phyloP scores from a whole-genome alignment of 306 rosid genomes.

The Vicia villosa region DNA sequence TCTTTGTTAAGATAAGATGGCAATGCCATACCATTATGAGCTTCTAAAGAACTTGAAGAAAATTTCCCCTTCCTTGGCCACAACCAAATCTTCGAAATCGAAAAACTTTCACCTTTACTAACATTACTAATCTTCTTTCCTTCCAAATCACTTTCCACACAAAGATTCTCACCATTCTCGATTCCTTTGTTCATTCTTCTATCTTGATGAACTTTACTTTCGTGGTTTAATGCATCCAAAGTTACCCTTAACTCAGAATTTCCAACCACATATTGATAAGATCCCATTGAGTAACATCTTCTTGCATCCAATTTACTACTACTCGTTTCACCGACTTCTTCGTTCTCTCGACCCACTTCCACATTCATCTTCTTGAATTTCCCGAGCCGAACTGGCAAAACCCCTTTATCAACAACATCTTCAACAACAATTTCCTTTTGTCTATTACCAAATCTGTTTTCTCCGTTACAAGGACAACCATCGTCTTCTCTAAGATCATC shows the following conservation, averaged over 20 bases:
- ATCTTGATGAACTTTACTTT: slow-evolving; percentile 37
- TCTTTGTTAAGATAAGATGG: slow-evolving; percentile 68
- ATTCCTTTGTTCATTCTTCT: slow-evolving; percentile 40
- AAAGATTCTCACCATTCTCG: slow-evolving; percentile 46
- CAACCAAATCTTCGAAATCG: slow-evolving; percentile 94
- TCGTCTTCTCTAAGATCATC: slow-evolving; percentile 83
- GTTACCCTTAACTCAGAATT: slow-evolving; percentile 66
- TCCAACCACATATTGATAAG: slow-evolving; percentile 85
- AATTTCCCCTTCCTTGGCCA: slow-evolving; percentile 89
- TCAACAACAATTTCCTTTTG: slow-evolving; percentile 70
- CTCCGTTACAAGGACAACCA: slow-evolving; percentile 56
- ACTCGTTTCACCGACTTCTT: slow-evolving; percentile 78
- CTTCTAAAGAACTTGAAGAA: slow-evolving; percentile 52
- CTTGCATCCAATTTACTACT: slow-evolving; percentile 96
- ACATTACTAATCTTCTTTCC: slow-evolving; percentile 80
- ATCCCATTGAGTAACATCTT: slow-evolving; percentile 95
- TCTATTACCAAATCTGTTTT: slow-evolving; percentile 45
- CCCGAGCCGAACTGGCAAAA: slow-evolving; percentile 85
- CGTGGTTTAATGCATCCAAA: slow-evolving; percentile 48
- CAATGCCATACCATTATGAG: slow-evolving; percentile 55
- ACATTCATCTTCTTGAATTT: slow-evolving; percentile 65
- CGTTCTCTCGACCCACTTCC: slow-evolving; percentile 51
- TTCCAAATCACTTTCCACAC: slow-evolving; percentile 65
- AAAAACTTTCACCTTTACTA: slow-evolving; percentile 89
- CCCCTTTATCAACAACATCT: slow-evolving; percentile 70